phyloP scores from a whole-genome alignment of 371 early-diverging fungal genomes.

The Mortierella sp. region DNA sequence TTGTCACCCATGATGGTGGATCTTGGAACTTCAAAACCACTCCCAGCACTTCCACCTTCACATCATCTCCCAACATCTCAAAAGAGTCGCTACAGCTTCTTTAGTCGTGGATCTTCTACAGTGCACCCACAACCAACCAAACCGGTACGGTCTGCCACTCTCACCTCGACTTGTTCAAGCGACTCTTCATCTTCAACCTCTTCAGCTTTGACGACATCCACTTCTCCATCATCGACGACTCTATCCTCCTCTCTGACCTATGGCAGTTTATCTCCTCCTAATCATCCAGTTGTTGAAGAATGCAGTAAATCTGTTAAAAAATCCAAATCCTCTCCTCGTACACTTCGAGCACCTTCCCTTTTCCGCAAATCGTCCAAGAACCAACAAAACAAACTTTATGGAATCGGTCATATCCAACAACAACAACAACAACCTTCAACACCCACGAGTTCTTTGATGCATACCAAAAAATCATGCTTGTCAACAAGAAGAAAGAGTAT shows the following conservation, averaged over 20 bases:
- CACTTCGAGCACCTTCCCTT: constrained; percentile 14
- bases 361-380: constrained; percentile 23
- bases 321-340: constrained; percentile 13
- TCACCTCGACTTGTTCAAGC: constrained; percentile 8
- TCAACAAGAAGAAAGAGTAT: constrained; percentile 1
- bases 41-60: constrained; percentile 13
- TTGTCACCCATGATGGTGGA: constrained; percentile 39
- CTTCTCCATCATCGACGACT: constrained; percentile 11
- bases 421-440: not conserved
- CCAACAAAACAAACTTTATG: not conserved
- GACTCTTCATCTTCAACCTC: constrained; percentile 19
- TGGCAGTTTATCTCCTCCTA: not conserved
- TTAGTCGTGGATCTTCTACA: constrained; percentile 35
- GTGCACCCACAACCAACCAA: constrained; percentile 37
- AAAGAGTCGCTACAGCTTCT: constrained; percentile 48
- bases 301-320: not conserved
- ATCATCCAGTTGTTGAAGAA: constrained; percentile 1
- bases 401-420: not conserved
- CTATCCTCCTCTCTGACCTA: constrained; percentile 11
- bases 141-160: constrained; percentile 29
- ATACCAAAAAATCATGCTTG: no score
- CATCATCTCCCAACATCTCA: not conserved
- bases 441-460: not conserved
- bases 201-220: constrained; percentile 5
- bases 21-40: constrained; percentile 23